Evolutionary conservation across 176 grass and related monocot genomes (phyloP).

Genomic region (Oryza glumipatula): DNA sequence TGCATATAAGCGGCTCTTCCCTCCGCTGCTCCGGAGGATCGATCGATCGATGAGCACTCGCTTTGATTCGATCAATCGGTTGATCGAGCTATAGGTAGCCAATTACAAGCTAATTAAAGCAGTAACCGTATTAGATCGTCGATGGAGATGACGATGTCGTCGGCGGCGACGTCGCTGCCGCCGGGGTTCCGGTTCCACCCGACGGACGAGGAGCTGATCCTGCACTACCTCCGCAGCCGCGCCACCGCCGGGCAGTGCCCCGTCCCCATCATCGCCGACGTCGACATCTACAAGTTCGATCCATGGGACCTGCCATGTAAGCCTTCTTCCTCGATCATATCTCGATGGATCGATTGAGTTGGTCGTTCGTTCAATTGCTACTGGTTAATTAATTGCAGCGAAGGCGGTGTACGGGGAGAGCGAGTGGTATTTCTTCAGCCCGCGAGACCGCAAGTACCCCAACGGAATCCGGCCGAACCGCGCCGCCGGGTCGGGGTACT

Average conservation of each 20-base stretch:
- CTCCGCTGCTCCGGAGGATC: constrained; percentile 27
- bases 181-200: constrained; percentile 98
- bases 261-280: constrained; percentile 84
- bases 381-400: constrained; percentile 28
- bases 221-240: constrained; percentile 91
- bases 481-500: constrained; percentile 88
- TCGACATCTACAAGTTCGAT: constrained; percentile 97
- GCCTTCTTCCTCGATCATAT: not conserved
- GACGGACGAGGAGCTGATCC: constrained; percentile 92
- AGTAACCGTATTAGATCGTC: too few species aligned
- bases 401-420: constrained; percentile 72
- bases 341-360: not conserved
- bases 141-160: constrained; percentile 22
- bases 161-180: constrained; percentile 56
- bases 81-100: too few species aligned
- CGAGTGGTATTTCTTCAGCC: constrained; percentile 98
- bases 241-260: constrained; percentile 56
- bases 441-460: constrained; percentile 89
- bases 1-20: constrained; percentile 56
- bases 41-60: not conserved
- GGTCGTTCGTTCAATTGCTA: too few species aligned
- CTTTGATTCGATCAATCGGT: not conserved
- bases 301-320: constrained; percentile 92
- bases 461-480: constrained; percentile 90
- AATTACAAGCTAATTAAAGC: too few species aligned